Evolutionary conservation across 345 rosid genomes (phyloP).

Genomic region (Pseudoturritis turrita): DNA sequence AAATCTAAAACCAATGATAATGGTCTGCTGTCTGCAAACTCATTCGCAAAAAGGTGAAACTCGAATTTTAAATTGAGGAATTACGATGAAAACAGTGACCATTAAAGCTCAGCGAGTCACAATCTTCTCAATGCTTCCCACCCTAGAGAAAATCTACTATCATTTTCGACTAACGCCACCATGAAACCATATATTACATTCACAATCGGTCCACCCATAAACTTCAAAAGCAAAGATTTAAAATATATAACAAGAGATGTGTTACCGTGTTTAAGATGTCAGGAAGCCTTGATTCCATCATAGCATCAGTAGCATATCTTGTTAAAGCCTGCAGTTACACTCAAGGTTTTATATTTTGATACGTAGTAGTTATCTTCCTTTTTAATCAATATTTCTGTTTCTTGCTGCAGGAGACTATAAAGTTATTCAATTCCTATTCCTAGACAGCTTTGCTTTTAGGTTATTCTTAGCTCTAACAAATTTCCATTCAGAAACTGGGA

Average conservation of each 20-base stretch:
- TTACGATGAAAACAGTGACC: not conserved
- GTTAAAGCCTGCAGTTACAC: conserved; percentile 58
- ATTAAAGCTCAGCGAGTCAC: not conserved
- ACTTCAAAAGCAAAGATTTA: not conserved
- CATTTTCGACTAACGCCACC: not conserved
- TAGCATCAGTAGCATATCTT: conserved; percentile 70
- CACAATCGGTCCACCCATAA: not conserved
- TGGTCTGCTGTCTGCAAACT: not conserved
- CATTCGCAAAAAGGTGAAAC: not conserved
- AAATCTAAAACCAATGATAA: not conserved
- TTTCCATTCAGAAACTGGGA: not conserved
- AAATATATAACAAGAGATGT: not conserved
- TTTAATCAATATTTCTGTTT: not conserved
- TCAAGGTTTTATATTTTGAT: not conserved
- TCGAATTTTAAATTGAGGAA: not conserved
- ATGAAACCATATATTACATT: not conserved
- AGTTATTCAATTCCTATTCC: not conserved
- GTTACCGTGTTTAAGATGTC: conserved; percentile 70
- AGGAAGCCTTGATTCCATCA: conserved; percentile 74
- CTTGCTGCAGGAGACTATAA: not conserved
- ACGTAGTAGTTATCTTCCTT: not conserved
- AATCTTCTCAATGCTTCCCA: not conserved
- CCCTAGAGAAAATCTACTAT: not conserved
- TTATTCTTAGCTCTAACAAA: not conserved
- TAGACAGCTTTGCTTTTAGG: not conserved